Evolutionary conservation across 208 protist genomes (phyloP).

Genomic region (Crithidia sp.): DNA sequence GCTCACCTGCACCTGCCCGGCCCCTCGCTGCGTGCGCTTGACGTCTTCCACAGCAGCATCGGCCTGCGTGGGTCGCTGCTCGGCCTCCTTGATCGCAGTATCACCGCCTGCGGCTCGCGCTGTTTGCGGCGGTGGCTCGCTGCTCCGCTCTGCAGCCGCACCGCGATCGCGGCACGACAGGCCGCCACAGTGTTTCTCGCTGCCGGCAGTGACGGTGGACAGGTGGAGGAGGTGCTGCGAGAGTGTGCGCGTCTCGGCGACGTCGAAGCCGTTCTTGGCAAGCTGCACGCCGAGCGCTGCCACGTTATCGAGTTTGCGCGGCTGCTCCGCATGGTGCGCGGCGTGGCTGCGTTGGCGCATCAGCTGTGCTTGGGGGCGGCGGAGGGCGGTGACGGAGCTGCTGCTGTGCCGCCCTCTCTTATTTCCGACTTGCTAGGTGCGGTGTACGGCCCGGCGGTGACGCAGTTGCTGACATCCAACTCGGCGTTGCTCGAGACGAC

Average conservation of each 20-base stretch:
- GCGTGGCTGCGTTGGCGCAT: slow-evolving; percentile 32
- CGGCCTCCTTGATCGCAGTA: slow-evolving; percentile 67
- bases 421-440: slow-evolving; percentile 35
- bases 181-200: slow-evolving; percentile 57
- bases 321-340: slow-evolving; percentile 61
- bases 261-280: slow-evolving; percentile 75
- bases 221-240: slow-evolving; percentile 60
- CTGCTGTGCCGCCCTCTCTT: slow-evolving; percentile 15
- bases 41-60: slow-evolving; percentile 80
- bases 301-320: slow-evolving; percentile 73
- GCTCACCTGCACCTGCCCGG: slow-evolving; percentile 48
- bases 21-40: slow-evolving; percentile 74
- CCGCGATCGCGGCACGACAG: slow-evolving; percentile 50
- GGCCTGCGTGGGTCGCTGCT: slow-evolving; percentile 55
- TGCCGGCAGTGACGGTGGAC: slow-evolving; percentile 35
- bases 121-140: slow-evolving; percentile 74
- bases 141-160: slow-evolving; percentile 47
- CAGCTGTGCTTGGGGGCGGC: slow-evolving; percentile 13
- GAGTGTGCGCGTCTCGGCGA: slow-evolving; percentile 78
- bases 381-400: background rate
- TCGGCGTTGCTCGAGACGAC: slow-evolving; percentile 41
- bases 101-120: slow-evolving; percentile 66
- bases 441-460: slow-evolving; percentile 29
- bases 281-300: slow-evolving; percentile 78
- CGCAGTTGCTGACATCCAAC: slow-evolving; percentile 43